Evolutionary conservation across 2,329 filamentous ascomycete genomes (phyloP).

Genomic region (Fusarium sp.): DNA sequence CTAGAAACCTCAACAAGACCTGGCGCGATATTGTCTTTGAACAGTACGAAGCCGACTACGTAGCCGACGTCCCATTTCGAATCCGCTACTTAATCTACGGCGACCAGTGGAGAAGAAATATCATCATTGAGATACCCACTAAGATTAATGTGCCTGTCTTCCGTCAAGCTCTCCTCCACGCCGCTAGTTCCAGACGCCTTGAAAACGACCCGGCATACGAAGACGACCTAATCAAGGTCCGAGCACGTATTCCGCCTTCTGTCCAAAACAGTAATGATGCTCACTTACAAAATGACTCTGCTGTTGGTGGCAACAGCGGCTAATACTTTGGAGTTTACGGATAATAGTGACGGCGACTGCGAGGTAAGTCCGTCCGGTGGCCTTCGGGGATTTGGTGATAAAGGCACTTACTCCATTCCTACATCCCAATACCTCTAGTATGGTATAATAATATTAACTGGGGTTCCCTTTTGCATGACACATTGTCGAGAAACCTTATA

Average conservation of each 20-base stretch:
- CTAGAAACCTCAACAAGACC: slow-evolving; percentile 32
- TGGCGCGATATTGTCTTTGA: slow-evolving; percentile 27
- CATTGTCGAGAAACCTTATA: no score
- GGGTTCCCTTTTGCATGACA: no score
- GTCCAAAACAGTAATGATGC: neutral
- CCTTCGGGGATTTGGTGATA: no score
- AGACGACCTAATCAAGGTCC: neutral
- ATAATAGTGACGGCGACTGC: no score
- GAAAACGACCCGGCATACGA: neutral
- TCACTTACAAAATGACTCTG: neutral
- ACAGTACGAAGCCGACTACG: slow-evolving; percentile 18
- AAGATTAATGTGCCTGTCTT: neutral
- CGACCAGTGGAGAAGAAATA: slow-evolving; percentile 8
- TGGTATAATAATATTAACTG: no score
- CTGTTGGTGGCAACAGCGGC: neutral
- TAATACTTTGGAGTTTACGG: no score
- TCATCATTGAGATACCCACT: neutral
- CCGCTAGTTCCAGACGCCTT: neutral
- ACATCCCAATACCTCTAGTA: no score
- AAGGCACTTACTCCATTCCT: no score
- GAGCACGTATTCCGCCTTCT: neutral
- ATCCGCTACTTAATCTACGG: slow-evolving; percentile 43
- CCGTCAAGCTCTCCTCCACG: slow-evolving; percentile 5
- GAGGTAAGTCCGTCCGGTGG: no score
- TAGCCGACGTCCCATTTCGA: slow-evolving; percentile 46